A percentile compares a stretch with the other conserved stretches of the same genome.
Conservation (phyloP, 2,329 filamentous ascomycete species). For the Ophiosphaerella narmari region DNA sequence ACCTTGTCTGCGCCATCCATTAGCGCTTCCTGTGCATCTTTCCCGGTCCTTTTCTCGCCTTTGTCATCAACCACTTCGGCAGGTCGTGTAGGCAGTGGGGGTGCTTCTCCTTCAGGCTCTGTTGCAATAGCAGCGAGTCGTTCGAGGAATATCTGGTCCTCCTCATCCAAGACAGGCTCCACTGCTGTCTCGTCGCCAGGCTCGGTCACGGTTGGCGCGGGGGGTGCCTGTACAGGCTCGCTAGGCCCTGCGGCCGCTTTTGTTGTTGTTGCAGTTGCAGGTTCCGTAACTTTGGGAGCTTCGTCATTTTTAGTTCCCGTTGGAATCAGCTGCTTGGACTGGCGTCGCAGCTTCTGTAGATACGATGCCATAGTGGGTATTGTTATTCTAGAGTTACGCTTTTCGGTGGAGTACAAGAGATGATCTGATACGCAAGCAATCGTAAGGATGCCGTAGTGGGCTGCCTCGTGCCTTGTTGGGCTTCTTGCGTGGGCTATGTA, state of each 20-base stretch:
- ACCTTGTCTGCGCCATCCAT: conserved; percentile 55
- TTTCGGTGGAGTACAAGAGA: neutral
- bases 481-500: conserved; percentile 2
- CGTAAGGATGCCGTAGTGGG: conserved; percentile 29
- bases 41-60: conserved; percentile 43
- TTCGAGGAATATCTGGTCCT: conserved; percentile 63
- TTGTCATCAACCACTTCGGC: conserved; percentile 36
- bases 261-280: conserved; percentile 7
- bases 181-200: conserved; percentile 33
- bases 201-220: conserved; percentile 27
- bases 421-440: conserved; percentile 21
- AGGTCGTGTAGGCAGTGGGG: conserved; percentile 48
- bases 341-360: conserved; percentile 39
- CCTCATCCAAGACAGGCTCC: conserved; percentile 60
- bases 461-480: conserved; percentile 22
- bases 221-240: conserved; percentile 19
- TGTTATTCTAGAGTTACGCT: neutral
- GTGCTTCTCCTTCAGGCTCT: conserved; percentile 46
- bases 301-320: conserved; percentile 15
- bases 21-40: conserved; percentile 53
- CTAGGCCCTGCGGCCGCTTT: conserved; percentile 25
- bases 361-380: conserved; percentile 34
- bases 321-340: conserved; percentile 35
- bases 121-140: conserved; percentile 54
- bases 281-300: conserved; percentile 11